Conservation (phyloP, 2,329 filamentous ascomycete genomes). For the Calonectria leucothoes region DNA sequence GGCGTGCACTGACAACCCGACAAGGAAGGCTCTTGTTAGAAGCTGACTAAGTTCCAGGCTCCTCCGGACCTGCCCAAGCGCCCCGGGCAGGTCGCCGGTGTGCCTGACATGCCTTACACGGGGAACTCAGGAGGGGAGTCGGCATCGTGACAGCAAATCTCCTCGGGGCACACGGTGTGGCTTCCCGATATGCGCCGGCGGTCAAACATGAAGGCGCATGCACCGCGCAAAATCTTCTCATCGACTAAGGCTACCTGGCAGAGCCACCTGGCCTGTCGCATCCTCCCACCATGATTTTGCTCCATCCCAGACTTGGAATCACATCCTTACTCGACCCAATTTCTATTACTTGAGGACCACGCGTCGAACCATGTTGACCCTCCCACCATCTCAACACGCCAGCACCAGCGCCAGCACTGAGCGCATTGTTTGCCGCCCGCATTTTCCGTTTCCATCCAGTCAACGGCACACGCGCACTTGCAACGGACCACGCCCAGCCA, state of each 20-base stretch:
- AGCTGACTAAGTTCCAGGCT: neutral
- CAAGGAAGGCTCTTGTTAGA: neutral
- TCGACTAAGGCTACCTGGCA: neutral
- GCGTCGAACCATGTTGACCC: slow-evolving; percentile 18
- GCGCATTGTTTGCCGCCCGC: slow-evolving; percentile 8
- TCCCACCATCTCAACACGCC: slow-evolving; percentile 21
- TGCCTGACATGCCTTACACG: slow-evolving; percentile 7
- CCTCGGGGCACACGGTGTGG: slow-evolving; percentile 12
- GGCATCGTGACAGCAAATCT: slow-evolving; percentile 22
- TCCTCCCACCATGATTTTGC: slow-evolving; percentile 22
- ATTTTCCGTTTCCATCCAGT: slow-evolving; percentile 4
- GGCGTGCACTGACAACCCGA: neutral
- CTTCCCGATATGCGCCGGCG: slow-evolving; percentile 23
- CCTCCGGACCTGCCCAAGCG: neutral
- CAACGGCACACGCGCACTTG: neutral
- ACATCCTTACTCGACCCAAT: slow-evolving; percentile 20
- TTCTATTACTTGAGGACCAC: slow-evolving; percentile 25
- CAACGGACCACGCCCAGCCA: slow-evolving; percentile 11
- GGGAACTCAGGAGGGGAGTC: neutral
- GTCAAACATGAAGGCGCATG: slow-evolving; percentile 12
- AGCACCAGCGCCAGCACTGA: neutral
- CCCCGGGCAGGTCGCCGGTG: neutral
- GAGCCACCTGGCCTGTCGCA: slow-evolving; percentile 7
- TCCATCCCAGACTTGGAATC: slow-evolving; percentile 12
- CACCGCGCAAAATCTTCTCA: neutral